phyloP scores from a whole-genome alignment of 495 filamentous ascomycete genomes.

The Trichoderma reesei region DNA sequence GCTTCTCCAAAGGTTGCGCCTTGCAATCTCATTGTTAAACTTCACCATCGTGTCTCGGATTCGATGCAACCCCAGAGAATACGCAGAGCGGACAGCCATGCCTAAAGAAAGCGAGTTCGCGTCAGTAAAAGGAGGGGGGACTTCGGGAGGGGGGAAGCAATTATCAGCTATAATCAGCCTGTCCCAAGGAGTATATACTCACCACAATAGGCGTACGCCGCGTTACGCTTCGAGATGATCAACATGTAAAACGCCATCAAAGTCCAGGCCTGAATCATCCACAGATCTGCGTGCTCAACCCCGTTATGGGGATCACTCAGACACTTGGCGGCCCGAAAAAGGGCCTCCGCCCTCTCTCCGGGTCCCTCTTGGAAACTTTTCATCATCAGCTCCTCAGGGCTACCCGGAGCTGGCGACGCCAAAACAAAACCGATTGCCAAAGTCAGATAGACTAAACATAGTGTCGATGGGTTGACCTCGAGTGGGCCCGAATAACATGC shows the following conservation, averaged over 20 bases:
- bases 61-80: constrained; percentile 50
- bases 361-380: constrained; percentile 35
- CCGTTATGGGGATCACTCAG: constrained; percentile 44
- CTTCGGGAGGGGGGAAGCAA: neutral
- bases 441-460: constrained; percentile 49
- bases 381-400: constrained; percentile 38
- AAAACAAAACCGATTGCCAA: constrained; percentile 50
- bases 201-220: constrained; percentile 51
- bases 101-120: constrained; percentile 27
- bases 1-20: constrained; percentile 50
- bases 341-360: constrained; percentile 45
- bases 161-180: too few relatives aligned
- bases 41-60: constrained; percentile 47
- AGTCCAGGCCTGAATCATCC: constrained; percentile 51
- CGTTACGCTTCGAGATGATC: constrained; percentile 45
- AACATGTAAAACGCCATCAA: constrained; percentile 55
- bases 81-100: constrained; percentile 54
- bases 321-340: constrained; percentile 48
- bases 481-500: constrained; percentile 45
- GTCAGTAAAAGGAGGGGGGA: neutral
- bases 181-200: too few relatives aligned
- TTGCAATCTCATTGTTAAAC: constrained; percentile 30
- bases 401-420: constrained; percentile 41
- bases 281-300: constrained; percentile 53
- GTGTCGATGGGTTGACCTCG: constrained; percentile 32